These are phyloP conservation scores for Boeremia lycopersici DNA, from an alignment of 2,329 filamentous ascomycete genomes.

Conservation along the genomic window DNA sequence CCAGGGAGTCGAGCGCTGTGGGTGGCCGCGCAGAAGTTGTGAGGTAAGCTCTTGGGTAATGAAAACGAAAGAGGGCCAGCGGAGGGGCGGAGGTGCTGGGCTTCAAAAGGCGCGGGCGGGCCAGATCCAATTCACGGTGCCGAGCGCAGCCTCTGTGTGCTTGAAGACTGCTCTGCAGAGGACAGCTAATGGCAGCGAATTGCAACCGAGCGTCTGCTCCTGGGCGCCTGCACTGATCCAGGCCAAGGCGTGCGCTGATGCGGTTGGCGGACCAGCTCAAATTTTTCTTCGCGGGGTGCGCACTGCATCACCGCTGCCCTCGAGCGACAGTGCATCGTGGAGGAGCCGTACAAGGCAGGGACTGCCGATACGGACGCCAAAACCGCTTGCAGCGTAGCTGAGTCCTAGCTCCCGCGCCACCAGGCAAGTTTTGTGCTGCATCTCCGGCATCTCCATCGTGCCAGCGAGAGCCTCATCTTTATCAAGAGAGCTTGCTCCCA, in stretches of 20 bases:
- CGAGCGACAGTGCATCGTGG: constrained; percentile 21
- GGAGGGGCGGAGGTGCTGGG: constrained; percentile 43
- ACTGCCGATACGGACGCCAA: constrained; percentile 25
- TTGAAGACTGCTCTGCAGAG: constrained; percentile 27
- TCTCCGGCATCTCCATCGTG: constrained; percentile 45
- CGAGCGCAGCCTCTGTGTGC: constrained; percentile 27
- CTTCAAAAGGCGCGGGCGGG: constrained; percentile 43
- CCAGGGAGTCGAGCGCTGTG: constrained; percentile 34
- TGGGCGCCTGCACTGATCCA: constrained; percentile 21
- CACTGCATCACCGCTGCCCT: constrained; percentile 20
- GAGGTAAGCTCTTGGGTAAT: constrained; percentile 58
- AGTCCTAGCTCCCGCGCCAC: constrained; percentile 31
- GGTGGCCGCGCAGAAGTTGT: constrained; percentile 49
- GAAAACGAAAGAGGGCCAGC: constrained; percentile 46
- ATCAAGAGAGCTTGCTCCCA: constrained; percentile 20
- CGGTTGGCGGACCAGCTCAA: constrained; percentile 27
- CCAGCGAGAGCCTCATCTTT: constrained; percentile 15
- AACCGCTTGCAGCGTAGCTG: constrained; percentile 13
- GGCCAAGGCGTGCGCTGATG: constrained; percentile 29
- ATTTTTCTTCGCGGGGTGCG: constrained; percentile 38
- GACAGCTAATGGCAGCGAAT: constrained; percentile 26
- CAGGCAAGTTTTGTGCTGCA: constrained; percentile 20
- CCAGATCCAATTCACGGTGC: constrained; percentile 26
- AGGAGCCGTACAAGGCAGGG: constrained; percentile 25
- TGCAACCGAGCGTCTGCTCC: constrained; percentile 23